phyloP scores from a whole-genome alignment of 768 basidiomycete species.

The Pleurotus cornucopiae region DNA sequence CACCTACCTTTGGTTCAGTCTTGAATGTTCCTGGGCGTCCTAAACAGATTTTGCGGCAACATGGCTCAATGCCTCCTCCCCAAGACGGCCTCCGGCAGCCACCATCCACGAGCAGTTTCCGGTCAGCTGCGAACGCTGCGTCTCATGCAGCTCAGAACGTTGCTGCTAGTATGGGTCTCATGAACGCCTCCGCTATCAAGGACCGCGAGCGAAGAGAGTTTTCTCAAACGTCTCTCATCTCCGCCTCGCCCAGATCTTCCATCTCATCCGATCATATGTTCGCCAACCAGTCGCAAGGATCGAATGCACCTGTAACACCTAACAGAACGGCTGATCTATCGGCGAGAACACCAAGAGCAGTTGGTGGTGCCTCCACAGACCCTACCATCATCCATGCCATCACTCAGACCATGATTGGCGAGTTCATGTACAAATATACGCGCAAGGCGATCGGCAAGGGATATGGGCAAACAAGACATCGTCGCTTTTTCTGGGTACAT shows the following conservation, averaged over 20 bases:
- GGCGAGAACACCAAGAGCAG: conserved; percentile 28
- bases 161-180: conserved; percentile 29
- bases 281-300: conserved; percentile 31
- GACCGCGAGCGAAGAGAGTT: conserved; percentile 53
- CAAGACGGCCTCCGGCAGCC: conserved; percentile 62
- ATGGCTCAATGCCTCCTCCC: conserved; percentile 73
- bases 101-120: conserved; percentile 80
- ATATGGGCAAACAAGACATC: conserved; percentile 84
- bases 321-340: conserved; percentile 41
- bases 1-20: conserved; percentile 70
- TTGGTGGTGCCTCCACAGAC: conserved; percentile 60
- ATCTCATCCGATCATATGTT: conserved; percentile 73
- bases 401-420: conserved; percentile 99
- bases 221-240: conserved; percentile 67
- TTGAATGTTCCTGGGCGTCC: conserved; percentile 49
- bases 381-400: conserved; percentile 92
- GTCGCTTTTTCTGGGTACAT: conserved; percentile 99
- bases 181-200: conserved; percentile 47
- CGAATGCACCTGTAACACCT: conserved; percentile 39
- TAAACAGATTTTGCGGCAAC: conserved; percentile 47
- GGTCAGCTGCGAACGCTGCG: conserved; percentile 64
- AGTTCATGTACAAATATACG: conserved; percentile 98
- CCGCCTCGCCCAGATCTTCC: conserved; percentile 78
- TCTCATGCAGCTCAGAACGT: conserved; percentile 37
- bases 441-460: conserved; percentile 86